Percentiles rank a stretch among this genome's conserved stretches.
Evolutionary conservation across 345 rosid genomes (phyloP).

Genomic region (Citrus mangshanensis): DNA sequence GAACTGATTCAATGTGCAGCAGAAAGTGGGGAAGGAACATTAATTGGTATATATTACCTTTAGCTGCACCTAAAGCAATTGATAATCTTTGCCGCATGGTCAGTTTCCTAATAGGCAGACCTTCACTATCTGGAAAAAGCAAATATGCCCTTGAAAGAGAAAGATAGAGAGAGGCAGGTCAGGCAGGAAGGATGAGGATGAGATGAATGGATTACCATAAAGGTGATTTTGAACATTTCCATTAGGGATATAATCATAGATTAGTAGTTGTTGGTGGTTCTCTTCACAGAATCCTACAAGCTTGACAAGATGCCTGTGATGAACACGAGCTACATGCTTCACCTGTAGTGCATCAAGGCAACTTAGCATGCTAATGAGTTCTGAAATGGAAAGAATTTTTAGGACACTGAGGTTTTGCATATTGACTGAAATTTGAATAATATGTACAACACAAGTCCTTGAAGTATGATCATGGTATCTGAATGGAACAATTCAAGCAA

Average conservation of each 20-base stretch:
- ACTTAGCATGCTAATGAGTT: not conserved
- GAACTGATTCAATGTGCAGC: not conserved
- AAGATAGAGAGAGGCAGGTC: no score
- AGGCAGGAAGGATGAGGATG: not conserved
- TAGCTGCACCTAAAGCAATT: slow-evolving; percentile 43
- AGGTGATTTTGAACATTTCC: slow-evolving; percentile 41
- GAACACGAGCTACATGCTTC: slow-evolving; percentile 26
- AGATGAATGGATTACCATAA: slow-evolving; percentile 28
- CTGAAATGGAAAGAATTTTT: not conserved
- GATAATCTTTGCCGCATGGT: slow-evolving; percentile 37
- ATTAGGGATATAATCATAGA: slow-evolving; percentile 35
- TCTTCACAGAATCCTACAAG: slow-evolving; percentile 40
- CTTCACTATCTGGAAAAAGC: slow-evolving; percentile 32
- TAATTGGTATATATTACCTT: slow-evolving; percentile 24
- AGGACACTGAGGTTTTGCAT: not conserved
- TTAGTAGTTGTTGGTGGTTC: slow-evolving; percentile 33
- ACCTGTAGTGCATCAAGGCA: slow-evolving; percentile 32
- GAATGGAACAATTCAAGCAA: not conserved
- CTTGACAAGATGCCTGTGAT: slow-evolving; percentile 39
- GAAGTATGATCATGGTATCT: not conserved
- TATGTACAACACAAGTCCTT: not conserved
- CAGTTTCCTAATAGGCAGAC: slow-evolving; percentile 38
- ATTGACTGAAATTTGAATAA: not conserved
- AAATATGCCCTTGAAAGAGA: not conserved
- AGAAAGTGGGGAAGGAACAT: not conserved